Percentiles rank a stretch among this genome's conserved stretches.
These are phyloP conservation scores for Penicillium sp. DNA, from an alignment of 2,329 filamentous ascomycete genomes.

Conservation along the genomic window DNA sequence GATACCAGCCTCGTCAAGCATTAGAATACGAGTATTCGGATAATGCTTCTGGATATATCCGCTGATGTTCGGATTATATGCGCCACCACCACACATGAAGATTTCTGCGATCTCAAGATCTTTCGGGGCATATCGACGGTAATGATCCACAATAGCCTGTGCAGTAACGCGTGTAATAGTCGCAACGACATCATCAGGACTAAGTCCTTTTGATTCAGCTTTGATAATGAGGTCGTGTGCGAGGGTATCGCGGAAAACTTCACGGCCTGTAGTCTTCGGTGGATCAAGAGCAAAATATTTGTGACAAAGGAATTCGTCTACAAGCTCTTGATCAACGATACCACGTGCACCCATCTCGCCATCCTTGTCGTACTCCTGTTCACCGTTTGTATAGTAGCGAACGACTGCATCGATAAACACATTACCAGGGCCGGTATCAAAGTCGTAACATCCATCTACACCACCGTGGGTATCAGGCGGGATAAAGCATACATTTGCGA, in stretches of 20 bases:
- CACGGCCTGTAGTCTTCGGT: slow-evolving; percentile 61
- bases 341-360: slow-evolving; percentile 55
- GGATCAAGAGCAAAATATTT: slow-evolving; percentile 55
- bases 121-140: slow-evolving; percentile 46
- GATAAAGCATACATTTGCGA: slow-evolving; percentile 59
- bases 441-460: slow-evolving; percentile 48
- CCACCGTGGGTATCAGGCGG: slow-evolving; percentile 23
- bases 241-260: slow-evolving; percentile 61
- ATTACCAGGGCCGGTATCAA: slow-evolving; percentile 60
- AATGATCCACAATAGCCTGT: slow-evolving; percentile 54
- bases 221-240: slow-evolving; percentile 55
- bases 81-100: slow-evolving; percentile 63
- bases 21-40: slow-evolving; percentile 52
- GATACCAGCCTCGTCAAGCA: slow-evolving; percentile 60
- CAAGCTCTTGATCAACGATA: slow-evolving; percentile 52
- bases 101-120: slow-evolving; percentile 55
- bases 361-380: slow-evolving; percentile 54
- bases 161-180: slow-evolving; percentile 62
- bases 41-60: slow-evolving; percentile 53
- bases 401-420: slow-evolving; percentile 59
- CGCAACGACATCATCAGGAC: slow-evolving; percentile 56
- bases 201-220: slow-evolving; percentile 47
- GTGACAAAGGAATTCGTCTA: slow-evolving; percentile 53
- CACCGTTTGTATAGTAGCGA: slow-evolving; percentile 56
- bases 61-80: slow-evolving; percentile 60